Evolutionary conservation across 768 basidiomycete species (phyloP).

Genomic region (Tulasnella sp.): DNA sequence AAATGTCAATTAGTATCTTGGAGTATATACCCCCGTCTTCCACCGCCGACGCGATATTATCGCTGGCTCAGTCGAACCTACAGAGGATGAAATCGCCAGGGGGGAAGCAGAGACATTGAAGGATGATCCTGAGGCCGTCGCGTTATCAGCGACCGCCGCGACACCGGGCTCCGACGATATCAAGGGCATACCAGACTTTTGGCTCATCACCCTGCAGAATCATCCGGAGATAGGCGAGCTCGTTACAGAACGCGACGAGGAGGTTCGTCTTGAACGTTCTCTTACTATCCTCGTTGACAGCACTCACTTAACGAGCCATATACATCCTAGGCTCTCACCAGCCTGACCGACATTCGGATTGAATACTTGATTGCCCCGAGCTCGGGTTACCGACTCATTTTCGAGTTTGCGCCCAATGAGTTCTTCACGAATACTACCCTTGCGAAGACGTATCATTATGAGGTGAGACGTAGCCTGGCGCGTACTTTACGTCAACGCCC

Average conservation of each 20-base stretch:
- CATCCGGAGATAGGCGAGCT: conserved; percentile 76
- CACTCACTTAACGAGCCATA: background rate
- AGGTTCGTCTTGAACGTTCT: conserved; percentile 25
- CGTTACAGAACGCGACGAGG: conserved; percentile 86
- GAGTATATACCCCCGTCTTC: conserved; percentile 56
- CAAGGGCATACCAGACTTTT: conserved; percentile 83
- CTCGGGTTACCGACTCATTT: conserved; percentile 77
- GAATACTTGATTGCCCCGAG: conserved; percentile 53
- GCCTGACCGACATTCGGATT: conserved; percentile 69
- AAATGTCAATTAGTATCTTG: conserved; percentile 30
- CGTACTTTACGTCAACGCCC: too few relatives aligned
- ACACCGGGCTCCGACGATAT: conserved; percentile 25
- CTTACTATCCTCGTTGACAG: background rate
- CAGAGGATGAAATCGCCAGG: conserved; percentile 68
- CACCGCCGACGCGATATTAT: conserved; percentile 79
- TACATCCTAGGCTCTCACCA: conserved; percentile 63
- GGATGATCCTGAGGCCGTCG: conserved; percentile 42
- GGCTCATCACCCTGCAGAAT: conserved; percentile 92
- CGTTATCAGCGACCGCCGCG: conserved; percentile 19
- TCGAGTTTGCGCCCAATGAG: conserved; percentile 71
- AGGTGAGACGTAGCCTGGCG: conserved; percentile 23
- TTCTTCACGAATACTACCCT: conserved; percentile 79
- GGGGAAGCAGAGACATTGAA: conserved; percentile 65
- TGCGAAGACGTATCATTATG: conserved; percentile 89
- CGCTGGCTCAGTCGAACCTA: conserved; percentile 60